These are phyloP conservation scores for Phialemoniopsis sp. DNA, from an alignment of 2,329 filamentous ascomycete genomes.

Conservation along the genomic window DNA sequence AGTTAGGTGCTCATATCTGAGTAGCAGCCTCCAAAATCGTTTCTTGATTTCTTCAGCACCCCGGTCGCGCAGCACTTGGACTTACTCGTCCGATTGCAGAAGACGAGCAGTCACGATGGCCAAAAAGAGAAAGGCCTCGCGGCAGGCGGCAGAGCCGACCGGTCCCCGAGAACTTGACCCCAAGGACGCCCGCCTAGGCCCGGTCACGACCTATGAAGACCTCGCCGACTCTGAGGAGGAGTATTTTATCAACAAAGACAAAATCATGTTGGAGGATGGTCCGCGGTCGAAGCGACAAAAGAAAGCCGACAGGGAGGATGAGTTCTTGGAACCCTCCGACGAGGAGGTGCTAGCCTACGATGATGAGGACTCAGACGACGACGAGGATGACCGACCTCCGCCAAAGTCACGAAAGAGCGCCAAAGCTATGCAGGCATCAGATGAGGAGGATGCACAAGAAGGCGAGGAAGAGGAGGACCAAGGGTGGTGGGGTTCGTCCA, in stretches of 20 bases:
- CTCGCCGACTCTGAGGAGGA: constrained; percentile 93
- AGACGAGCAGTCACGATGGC: constrained; percentile 38
- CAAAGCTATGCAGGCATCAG: constrained; percentile 43
- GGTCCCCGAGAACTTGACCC: constrained; percentile 52
- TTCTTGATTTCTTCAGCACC: no score
- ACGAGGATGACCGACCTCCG: constrained; percentile 12
- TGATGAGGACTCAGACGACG: constrained; percentile 14
- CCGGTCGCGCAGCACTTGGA: no score
- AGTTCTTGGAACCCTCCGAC: constrained; percentile 55
- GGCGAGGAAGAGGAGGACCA: constrained; percentile 54
- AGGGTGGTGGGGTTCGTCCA: constrained; percentile 82
- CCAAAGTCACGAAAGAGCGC: constrained; percentile 21
- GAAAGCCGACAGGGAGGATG: constrained; percentile 56
- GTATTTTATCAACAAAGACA: constrained; percentile 83
- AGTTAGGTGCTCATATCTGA: no score
- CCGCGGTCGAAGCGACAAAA: constrained; percentile 74
- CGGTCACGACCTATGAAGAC: constrained; percentile 67
- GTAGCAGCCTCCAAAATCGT: no score
- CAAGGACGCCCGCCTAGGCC: constrained; percentile 55
- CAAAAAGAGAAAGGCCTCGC: constrained; percentile 68
- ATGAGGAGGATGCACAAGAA: constrained; percentile 53
- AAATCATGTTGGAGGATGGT: constrained; percentile 79
- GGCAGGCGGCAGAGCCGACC: constrained; percentile 35
- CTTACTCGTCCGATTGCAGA: neutral
- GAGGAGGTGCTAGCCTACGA: constrained; percentile 45